phyloP scores from a whole-genome alignment of 768 basidiomycete species.

The Calocybe gangraenosa region DNA sequence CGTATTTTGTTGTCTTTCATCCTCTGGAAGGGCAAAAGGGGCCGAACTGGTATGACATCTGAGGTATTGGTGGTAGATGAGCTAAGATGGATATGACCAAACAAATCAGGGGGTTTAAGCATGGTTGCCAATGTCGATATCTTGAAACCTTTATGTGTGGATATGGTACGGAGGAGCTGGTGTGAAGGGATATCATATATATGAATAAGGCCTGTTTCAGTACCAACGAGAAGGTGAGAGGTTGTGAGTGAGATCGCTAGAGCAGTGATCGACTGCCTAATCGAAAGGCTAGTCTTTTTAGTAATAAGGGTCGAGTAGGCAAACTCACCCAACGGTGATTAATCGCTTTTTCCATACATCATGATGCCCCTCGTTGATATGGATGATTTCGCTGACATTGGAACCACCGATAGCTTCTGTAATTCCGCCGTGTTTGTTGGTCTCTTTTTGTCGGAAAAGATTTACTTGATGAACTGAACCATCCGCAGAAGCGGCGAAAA shows the following conservation, averaged over 20 bases:
- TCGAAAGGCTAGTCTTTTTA: not conserved
- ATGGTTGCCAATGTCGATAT: slow-evolving; percentile 76
- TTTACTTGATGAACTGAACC: slow-evolving; percentile 80
- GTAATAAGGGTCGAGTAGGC: slow-evolving; percentile 1
- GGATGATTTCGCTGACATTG: slow-evolving; percentile 66
- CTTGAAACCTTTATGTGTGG: slow-evolving; percentile 59
- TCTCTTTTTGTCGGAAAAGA: slow-evolving; percentile 61
- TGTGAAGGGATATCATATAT: slow-evolving; percentile 89
- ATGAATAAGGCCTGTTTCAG: slow-evolving; percentile 65
- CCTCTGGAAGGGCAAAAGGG: slow-evolving; percentile 68
- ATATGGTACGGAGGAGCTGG: slow-evolving; percentile 81
- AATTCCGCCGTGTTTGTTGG: slow-evolving; percentile 44
- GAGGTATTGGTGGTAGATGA: slow-evolving; percentile 39
- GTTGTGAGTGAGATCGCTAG: slow-evolving; percentile 76
- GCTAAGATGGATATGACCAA: slow-evolving; percentile 69
- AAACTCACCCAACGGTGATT: slow-evolving; percentile 65
- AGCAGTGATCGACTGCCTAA: slow-evolving; percentile 68
- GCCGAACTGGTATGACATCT: slow-evolving; percentile 62
- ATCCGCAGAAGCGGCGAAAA: slow-evolving; percentile 79
- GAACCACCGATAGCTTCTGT: slow-evolving; percentile 74
- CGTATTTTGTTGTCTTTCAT: slow-evolving; percentile 64
- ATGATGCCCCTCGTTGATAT: slow-evolving; percentile 52
- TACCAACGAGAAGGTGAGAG: slow-evolving; percentile 80
- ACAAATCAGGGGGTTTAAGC: slow-evolving; percentile 82
- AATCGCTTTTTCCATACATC: slow-evolving; percentile 49